Conservation (phyloP, 768 basidiomycete genomes). For the Suillus occidentalis region DNA sequence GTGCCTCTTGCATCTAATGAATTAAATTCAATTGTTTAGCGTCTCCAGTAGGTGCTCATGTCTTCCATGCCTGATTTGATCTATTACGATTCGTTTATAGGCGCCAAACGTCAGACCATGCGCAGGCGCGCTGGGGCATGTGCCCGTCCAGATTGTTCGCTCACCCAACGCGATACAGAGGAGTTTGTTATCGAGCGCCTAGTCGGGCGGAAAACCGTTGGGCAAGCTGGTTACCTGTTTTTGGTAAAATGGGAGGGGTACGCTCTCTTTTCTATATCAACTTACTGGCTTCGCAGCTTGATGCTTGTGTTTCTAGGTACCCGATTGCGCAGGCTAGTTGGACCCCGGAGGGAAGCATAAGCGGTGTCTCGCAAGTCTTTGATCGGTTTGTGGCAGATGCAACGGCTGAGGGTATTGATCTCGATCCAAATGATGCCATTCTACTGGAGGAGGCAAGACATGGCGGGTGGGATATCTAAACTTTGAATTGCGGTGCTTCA, state of each 20-base stretch:
- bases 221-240: conserved; percentile 21
- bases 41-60: conserved; percentile 13
- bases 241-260: conserved; percentile 37
- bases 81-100: conserved; percentile 9
- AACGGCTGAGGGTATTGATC: conserved; percentile 17
- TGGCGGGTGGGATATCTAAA: conserved; percentile 18
- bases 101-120: conserved; percentile 14
- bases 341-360: conserved; percentile 30
- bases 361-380: conserved; percentile 18
- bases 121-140: conserved; percentile 17
- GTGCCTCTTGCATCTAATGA: not conserved
- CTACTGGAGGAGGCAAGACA: conserved; percentile 25
- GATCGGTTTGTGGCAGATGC: conserved; percentile 21
- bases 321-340: conserved; percentile 29
- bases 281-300: not conserved
- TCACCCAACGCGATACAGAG: not conserved
- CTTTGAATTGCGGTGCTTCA: not conserved
- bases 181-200: conserved; percentile 24
- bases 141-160: conserved; percentile 27
- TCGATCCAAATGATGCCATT: conserved; percentile 12
- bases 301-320: conserved; percentile 16
- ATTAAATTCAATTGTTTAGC: conserved; percentile 1
- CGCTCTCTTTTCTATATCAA: not conserved
- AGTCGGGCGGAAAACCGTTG: conserved; percentile 24
- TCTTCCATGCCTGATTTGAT: conserved; percentile 1